Evolutionary conservation across 371 early-diverging fungal species (phyloP), one percentile per base, ranked within the genome.

Genomic region (Fennellomyces sp.): DNA sequence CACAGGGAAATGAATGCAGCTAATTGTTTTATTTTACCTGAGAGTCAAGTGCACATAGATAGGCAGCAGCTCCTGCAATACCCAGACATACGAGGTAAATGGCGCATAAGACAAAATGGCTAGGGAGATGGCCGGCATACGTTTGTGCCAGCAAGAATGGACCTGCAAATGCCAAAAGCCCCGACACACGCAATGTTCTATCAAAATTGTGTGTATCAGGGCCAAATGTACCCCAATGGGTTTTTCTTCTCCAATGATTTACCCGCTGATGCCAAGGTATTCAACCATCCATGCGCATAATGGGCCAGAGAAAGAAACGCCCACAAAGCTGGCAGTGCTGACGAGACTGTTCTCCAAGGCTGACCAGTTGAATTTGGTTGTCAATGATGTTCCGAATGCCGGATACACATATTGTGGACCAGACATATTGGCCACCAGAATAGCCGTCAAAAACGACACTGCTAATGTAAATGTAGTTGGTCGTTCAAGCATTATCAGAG

Each of bases 361-460:
- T 21, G 74, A 50, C 79, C 79, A 79, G 21, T 64, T 51, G 31
- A 79, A 75, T 19, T 67, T 52, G 26, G 71, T 61, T 15, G 73
- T 60, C 13, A 79, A 52, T 5, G 72, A 59, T 30, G 72, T 72
- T 6, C 79, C 76, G 45, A 69, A 75, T 17, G 70, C 65, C 12
- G 79, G 79, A 58, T 72, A 79, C 25, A 79, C 70, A 31, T 79
- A 79, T 61, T 79, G 79, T 19, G 79, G 76, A 2, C 79, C 79
- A 33, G 76, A 73, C 45, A 79, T 68, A 49, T 71, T 75, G 50
- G 79, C 76, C 17, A 73, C 72, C 12, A 75, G 27, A 13, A 75
- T 50, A 31, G 79, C 76, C 29, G 63, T 63, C 15, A 70, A 17
- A 58, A 75, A 79, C 27, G 70, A 70, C 11, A 63, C 10, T 1